Conservation (phyloP, 2,329 filamentous ascomycete species). For the Nemania sp. region DNA sequence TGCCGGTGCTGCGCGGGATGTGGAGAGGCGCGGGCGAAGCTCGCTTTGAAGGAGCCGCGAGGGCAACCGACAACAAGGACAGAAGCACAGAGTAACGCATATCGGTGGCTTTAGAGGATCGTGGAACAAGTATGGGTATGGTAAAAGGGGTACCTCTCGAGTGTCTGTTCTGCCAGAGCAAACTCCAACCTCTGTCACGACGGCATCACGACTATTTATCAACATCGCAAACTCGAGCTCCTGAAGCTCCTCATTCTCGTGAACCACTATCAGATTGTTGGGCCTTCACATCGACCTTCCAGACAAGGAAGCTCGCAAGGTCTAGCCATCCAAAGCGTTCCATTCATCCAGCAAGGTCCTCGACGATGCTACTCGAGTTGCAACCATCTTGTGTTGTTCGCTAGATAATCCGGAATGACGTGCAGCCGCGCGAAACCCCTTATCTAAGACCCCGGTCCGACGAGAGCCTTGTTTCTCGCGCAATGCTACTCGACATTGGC, state of each 20-base stretch:
- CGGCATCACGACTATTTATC: conserved; percentile 35
- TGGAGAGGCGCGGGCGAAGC: conserved; percentile 38
- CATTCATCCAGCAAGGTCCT: conserved; percentile 17
- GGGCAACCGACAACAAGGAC: conserved; percentile 35
- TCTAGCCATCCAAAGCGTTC: conserved; percentile 6
- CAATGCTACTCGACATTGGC: conserved; percentile 7
- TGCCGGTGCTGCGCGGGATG: conserved; percentile 31
- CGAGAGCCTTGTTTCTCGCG: conserved; percentile 22
- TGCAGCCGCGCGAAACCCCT: conserved; percentile 28
- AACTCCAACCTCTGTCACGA: conserved; percentile 15
- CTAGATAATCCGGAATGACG: conserved; percentile 5
- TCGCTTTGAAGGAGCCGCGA: conserved; percentile 39
- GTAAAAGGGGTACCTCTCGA: conserved; percentile 11
- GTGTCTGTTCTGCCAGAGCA: conserved; percentile 21
- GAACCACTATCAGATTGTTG: conserved; percentile 10
- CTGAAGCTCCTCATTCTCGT: not conserved
- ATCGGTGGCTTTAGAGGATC: conserved; percentile 17
- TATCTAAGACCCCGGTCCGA: conserved; percentile 29
- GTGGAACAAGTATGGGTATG: conserved; percentile 12
- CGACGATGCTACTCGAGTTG: conserved; percentile 17
- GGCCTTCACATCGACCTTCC: conserved; percentile 11
- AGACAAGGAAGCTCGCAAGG: conserved; percentile 22
- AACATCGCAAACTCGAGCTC: conserved; percentile 21
- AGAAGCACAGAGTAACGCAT: conserved; percentile 35
- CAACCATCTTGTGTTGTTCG: conserved; percentile 15